A percentile compares a stretch with the other conserved stretches of the same genome.
Evolutionary conservation across 2,329 filamentous ascomycete species (phyloP).

Genomic region (Teratosphaeria nubilosa): DNA sequence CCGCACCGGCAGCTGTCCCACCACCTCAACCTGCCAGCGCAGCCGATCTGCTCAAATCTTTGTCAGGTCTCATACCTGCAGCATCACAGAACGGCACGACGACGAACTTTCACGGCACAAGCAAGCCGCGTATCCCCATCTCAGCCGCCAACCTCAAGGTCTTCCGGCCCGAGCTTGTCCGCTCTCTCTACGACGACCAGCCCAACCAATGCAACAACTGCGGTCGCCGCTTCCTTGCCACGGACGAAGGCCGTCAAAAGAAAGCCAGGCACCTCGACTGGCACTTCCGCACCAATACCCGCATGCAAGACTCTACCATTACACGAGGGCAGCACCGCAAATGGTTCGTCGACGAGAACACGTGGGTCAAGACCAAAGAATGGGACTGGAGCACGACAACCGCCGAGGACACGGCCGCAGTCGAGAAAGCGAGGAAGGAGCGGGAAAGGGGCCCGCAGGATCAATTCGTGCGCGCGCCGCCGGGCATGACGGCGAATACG

Average conservation of each 20-base stretch:
- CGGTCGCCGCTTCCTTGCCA: constrained; percentile 72
- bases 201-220: constrained; percentile 87
- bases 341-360: constrained; percentile 88
- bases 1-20: not conserved
- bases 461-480: constrained; percentile 74
- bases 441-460: constrained; percentile 45
- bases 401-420: constrained; percentile 30
- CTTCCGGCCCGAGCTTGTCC: constrained; percentile 63
- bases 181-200: constrained; percentile 66
- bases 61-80: constrained; percentile 17
- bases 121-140: constrained; percentile 14
- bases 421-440: not conserved
- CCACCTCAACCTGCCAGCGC: constrained; percentile 9
- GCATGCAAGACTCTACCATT: constrained; percentile 67
- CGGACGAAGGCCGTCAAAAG: constrained; percentile 67
- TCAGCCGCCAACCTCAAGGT: constrained; percentile 22
- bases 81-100: constrained; percentile 13
- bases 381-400: constrained; percentile 51
- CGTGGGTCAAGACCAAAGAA: constrained; percentile 84
- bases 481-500: constrained; percentile 61
- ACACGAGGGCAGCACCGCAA: constrained; percentile 82
- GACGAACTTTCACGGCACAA: not conserved
- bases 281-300: constrained; percentile 91
- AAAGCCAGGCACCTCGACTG: constrained; percentile 94
- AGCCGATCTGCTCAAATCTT: constrained; percentile 16